phyloP scores from a whole-genome alignment of 2,329 filamentous ascomycete genomes.

The Thielaviopsis musarum region DNA sequence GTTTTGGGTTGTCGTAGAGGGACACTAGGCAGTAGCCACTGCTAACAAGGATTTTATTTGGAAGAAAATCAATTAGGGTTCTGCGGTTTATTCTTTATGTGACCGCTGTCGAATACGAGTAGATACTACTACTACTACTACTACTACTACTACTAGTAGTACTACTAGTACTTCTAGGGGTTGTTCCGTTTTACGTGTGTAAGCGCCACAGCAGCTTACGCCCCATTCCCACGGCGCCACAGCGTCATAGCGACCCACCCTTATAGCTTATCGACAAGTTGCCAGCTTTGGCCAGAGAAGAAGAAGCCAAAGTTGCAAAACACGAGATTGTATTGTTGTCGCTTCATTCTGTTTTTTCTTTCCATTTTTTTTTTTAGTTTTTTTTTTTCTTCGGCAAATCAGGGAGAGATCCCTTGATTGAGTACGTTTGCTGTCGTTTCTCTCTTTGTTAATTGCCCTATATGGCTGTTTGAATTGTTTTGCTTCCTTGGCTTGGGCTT shows the following conservation, averaged over 20 bases:
- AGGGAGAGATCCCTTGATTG: neutral
- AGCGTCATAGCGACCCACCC: slow-evolving; percentile 2
- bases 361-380: neutral
- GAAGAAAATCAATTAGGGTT: too few relatives aligned
- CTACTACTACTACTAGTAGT: too few relatives aligned
- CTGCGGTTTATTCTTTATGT: too few relatives aligned
- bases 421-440: neutral
- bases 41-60: too few relatives aligned
- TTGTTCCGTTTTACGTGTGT: too few relatives aligned
- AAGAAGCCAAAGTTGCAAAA: slow-evolving; percentile 9
- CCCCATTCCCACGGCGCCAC: neutral
- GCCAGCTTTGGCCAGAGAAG: neutral
- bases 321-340: neutral
- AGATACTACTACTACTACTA: too few relatives aligned
- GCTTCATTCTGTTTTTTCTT: neutral
- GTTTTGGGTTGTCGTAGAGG: too few relatives aligned
- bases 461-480: too few relatives aligned
- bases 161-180: too few relatives aligned
- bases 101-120: too few relatives aligned
- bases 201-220: neutral
- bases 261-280: neutral
- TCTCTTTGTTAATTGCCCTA: neutral
- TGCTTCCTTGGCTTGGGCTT: too few relatives aligned
- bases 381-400: neutral
- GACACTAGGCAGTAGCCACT: too few relatives aligned